Conservation (phyloP, 768 basidiomycete genomes). For the Dioszegia crocea region DNA sequence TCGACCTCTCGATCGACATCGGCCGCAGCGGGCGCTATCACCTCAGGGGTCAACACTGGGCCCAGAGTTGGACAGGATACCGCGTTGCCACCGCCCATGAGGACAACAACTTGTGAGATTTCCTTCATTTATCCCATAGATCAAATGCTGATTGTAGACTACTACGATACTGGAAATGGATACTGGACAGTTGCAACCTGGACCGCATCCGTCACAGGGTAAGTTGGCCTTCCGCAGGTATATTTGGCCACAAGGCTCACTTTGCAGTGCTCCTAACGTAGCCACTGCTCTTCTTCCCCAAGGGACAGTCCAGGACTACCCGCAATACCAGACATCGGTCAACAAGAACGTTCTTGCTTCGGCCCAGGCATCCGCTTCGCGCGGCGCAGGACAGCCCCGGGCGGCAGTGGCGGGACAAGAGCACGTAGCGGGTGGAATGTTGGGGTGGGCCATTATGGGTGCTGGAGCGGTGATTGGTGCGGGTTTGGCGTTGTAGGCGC, state of each 20-base stretch:
- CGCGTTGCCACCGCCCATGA: slow-evolving; percentile 17
- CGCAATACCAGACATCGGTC: slow-evolving; percentile 30
- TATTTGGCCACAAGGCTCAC: neutral
- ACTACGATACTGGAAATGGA: slow-evolving; percentile 33
- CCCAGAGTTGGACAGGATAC: slow-evolving; percentile 12
- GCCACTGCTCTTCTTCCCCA: slow-evolving; percentile 34
- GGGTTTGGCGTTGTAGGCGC: neutral
- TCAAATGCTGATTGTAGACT: slow-evolving; percentile 12
- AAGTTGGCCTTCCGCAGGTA: slow-evolving; percentile 4
- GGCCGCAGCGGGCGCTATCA: neutral
- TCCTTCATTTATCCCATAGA: neutral
- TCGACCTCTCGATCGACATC: slow-evolving; percentile 14
- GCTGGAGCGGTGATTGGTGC: slow-evolving; percentile 2
- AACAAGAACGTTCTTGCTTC: slow-evolving; percentile 32
- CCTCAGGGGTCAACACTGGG: slow-evolving; percentile 4
- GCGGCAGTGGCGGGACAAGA: neutral
- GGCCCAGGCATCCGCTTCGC: slow-evolving; percentile 12
- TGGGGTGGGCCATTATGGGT: slow-evolving; percentile 8
- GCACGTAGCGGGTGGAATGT: neutral
- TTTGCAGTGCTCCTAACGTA: slow-evolving; percentile 23
- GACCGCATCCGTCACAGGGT: slow-evolving; percentile 36
- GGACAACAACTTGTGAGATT: slow-evolving; percentile 27
- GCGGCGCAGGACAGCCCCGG: neutral
- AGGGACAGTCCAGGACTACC: slow-evolving; percentile 38
- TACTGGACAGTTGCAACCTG: slow-evolving; percentile 31